These are phyloP conservation scores for Guadua angustifolia DNA, from an alignment of 176 grass and related monocot species.

Conservation along the genomic window DNA sequence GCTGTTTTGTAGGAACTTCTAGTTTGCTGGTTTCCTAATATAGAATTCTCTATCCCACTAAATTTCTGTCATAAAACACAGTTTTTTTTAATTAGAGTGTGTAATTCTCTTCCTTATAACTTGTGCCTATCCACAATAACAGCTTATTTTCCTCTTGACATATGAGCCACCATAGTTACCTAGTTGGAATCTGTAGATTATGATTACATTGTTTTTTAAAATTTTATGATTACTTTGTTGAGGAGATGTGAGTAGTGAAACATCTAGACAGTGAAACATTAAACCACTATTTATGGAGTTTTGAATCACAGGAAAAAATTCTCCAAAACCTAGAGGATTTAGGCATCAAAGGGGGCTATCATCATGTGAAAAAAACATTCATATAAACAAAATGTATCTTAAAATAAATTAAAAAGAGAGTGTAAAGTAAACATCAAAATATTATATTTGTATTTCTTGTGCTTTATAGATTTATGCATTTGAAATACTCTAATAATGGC, in stretches of 20 bases:
- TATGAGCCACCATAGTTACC: constrained; percentile 4
- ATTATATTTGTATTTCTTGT: background rate
- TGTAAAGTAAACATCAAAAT: background rate
- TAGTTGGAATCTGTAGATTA: background rate
- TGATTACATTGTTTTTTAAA: background rate
- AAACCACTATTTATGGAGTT: background rate
- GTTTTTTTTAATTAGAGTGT: background rate
- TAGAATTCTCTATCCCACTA: background rate
- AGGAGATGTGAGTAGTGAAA: background rate
- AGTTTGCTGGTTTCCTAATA: constrained; percentile 13
- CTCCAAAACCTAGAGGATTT: background rate
- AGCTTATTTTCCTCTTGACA: background rate
- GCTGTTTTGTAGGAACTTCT: background rate
- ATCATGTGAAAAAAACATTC: background rate
- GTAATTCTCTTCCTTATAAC: background rate
- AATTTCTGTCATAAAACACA: background rate
- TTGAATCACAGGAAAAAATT: background rate
- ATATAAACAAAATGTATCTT: background rate
- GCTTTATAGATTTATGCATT: background rate
- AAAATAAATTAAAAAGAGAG: background rate
- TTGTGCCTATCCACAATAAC: background rate
- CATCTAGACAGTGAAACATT: background rate
- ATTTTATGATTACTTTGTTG: background rate
- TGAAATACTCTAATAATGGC: background rate
- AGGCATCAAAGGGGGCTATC: background rate